Conservation (phyloP, 2,329 filamentous ascomycete species). For the Huntiella decipiens region DNA sequence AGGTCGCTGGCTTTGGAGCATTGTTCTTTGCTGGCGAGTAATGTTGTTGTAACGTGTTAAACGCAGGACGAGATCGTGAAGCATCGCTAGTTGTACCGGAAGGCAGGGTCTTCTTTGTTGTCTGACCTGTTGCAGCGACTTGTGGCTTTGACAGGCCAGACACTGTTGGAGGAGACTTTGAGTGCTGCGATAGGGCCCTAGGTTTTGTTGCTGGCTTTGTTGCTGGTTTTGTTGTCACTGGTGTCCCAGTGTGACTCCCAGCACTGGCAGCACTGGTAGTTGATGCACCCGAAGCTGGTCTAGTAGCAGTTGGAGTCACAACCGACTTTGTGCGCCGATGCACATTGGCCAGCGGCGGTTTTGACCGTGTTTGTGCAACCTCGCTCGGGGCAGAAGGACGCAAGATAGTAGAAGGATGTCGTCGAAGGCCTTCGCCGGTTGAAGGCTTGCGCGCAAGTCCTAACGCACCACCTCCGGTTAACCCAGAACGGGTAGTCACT, state of each 20-base stretch:
- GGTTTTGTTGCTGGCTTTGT: slow-evolving; percentile 12
- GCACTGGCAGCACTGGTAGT: neutral
- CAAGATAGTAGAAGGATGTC: neutral
- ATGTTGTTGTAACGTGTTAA: slow-evolving; percentile 46
- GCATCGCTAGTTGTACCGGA: slow-evolving; percentile 13
- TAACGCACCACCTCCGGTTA: neutral
- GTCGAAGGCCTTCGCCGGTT: neutral
- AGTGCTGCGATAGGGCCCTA: slow-evolving; percentile 13
- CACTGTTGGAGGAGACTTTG: neutral
- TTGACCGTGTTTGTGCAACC: neutral
- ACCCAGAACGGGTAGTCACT: neutral
- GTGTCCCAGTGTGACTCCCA: neutral
- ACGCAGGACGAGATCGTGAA: slow-evolving; percentile 31
- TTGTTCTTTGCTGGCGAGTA: slow-evolving; percentile 43
- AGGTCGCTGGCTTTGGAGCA: slow-evolving; percentile 42
- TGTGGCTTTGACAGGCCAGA: neutral
- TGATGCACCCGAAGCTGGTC: neutral
- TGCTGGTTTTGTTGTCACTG: neutral
- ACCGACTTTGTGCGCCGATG: slow-evolving; percentile 6
- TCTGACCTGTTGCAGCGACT: neutral
- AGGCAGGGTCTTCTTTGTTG: slow-evolving; percentile 2
- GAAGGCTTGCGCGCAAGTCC: slow-evolving; percentile 6
- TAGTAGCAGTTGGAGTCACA: neutral
- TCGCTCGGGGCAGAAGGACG: neutral
- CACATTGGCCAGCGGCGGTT: neutral